Evolutionary conservation across 176 grass and related monocot species (phyloP).

Genomic region (Eragrostis curvula): DNA sequence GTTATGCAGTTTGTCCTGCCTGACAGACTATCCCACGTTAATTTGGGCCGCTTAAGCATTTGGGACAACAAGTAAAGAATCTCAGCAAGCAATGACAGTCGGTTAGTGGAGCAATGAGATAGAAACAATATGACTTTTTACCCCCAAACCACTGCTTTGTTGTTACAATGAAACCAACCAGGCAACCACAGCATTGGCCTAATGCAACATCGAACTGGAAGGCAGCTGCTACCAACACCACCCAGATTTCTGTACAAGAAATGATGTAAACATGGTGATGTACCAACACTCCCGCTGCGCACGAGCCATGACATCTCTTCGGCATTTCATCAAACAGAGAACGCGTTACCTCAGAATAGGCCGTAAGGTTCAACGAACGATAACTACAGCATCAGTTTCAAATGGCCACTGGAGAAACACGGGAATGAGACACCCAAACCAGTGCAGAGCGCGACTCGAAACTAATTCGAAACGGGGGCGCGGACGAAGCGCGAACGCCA

Average conservation of each 20-base stretch:
- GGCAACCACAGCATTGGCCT: not conserved
- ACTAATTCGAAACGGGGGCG: not conserved
- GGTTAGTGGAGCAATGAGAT: not conserved
- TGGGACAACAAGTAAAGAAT: not conserved
- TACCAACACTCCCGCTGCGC: not conserved
- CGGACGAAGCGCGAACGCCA: not conserved
- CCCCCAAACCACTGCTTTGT: not conserved
- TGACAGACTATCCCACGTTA: not conserved
- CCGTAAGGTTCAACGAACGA: not conserved
- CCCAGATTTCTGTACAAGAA: not conserved
- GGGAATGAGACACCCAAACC: not conserved
- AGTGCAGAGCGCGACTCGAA: not conserved
- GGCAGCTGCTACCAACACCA: constrained; percentile 10
- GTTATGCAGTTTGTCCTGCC: not conserved
- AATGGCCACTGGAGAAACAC: constrained; percentile 8
- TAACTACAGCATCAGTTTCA: not conserved
- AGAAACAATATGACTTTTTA: not conserved
- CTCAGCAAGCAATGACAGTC: not conserved
- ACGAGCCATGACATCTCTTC: not conserved
- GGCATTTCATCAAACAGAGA: constrained; percentile 30
- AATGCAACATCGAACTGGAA: constrained; percentile 1
- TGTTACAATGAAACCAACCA: not conserved
- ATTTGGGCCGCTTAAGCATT: not conserved
- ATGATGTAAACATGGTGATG: too few species aligned
- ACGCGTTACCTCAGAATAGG: not conserved